phyloP scores from a whole-genome alignment of 176 grass and related monocot species.

The Oryza coarctata region DNA sequence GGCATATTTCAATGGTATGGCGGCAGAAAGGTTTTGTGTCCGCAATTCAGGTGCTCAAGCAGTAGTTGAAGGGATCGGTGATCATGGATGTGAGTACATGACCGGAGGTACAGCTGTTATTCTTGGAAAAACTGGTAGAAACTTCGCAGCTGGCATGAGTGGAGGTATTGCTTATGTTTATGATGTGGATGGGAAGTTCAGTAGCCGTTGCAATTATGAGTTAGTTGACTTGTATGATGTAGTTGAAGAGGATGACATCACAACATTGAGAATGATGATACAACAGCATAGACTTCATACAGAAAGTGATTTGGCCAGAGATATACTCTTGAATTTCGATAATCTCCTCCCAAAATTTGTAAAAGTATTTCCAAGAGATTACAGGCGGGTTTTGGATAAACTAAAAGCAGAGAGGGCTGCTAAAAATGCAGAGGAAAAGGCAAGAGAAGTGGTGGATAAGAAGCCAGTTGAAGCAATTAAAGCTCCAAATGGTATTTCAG shows the following conservation, averaged over 20 bases:
- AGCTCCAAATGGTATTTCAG: constrained; percentile 34
- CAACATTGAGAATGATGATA: constrained; percentile 54
- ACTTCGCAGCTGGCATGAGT: constrained; percentile 77
- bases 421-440: constrained; percentile 7
- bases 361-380: constrained; percentile 72
- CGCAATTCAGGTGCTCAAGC: constrained; percentile 71
- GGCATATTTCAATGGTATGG: constrained; percentile 69
- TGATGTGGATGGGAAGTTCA: constrained; percentile 59
- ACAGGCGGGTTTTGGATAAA: constrained; percentile 53
- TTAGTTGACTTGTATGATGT: constrained; percentile 57
- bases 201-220: constrained; percentile 49
- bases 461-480: constrained; percentile 42
- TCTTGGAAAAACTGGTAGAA: constrained; percentile 67
- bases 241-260: constrained; percentile 59
- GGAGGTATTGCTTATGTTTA: constrained; percentile 66
- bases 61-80: constrained; percentile 67
- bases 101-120: constrained; percentile 65
- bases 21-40: constrained; percentile 69
- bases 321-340: constrained; percentile 53
- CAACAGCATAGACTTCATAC: constrained; percentile 60
- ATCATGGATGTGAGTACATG: constrained; percentile 85
- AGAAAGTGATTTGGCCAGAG: constrained; percentile 46
- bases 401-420: constrained; percentile 38
- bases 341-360: constrained; percentile 52
- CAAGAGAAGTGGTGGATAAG: constrained; percentile 32